Percentiles rank a stretch among this genome's conserved stretches.
Conservation (phyloP, 176 grass and related monocot genomes). For the Puccinellia tenuiflora region DNA sequence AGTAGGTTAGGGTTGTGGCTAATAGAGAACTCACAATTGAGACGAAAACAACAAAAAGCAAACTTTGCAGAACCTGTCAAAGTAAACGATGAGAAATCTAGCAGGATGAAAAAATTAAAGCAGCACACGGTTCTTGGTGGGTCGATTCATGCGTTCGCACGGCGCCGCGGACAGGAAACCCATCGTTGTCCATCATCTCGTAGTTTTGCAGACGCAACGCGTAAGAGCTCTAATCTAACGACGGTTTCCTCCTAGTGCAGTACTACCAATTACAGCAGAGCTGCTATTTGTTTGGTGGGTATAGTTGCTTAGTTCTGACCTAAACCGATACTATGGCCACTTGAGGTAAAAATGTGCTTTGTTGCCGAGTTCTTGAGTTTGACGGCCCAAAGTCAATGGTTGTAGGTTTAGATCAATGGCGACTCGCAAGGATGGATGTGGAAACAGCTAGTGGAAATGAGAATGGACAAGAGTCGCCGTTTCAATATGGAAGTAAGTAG, state of each 20-base stretch:
- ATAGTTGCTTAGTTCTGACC: neutral
- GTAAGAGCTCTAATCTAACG: neutral
- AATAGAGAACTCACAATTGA: neutral
- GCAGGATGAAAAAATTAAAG: neutral
- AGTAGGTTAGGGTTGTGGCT: neutral
- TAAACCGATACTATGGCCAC: neutral
- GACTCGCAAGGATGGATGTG: neutral
- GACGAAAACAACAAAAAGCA: neutral
- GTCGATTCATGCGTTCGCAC: conserved; percentile 8
- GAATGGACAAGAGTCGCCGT: neutral
- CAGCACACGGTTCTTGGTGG: neutral
- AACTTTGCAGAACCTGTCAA: neutral
- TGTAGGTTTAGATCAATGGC: neutral
- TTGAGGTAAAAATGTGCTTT: neutral
- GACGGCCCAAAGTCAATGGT: neutral
- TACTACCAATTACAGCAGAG: neutral
- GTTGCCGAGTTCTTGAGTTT: neutral
- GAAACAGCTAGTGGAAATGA: neutral
- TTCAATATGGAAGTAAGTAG: neutral
- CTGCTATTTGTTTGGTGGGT: neutral
- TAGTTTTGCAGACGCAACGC: neutral
- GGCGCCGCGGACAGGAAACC: neutral
- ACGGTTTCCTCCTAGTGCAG: neutral
- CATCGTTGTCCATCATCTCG: neutral
- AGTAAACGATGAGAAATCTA: neutral